These are phyloP conservation scores for Backusella sp. DNA, from an alignment of 192 early-diverging fungal genomes.

Conservation along the genomic window DNA sequence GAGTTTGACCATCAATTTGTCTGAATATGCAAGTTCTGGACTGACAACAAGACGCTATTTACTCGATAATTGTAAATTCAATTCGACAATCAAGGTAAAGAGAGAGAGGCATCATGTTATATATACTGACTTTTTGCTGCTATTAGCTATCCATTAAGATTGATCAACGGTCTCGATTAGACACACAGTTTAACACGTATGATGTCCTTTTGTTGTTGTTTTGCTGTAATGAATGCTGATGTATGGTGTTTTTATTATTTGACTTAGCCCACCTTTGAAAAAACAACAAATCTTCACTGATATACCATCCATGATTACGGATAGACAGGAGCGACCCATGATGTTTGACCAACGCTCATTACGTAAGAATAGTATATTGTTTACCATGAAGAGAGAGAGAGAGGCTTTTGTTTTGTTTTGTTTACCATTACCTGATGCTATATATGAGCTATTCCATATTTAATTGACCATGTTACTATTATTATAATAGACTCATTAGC, in stretches of 20 bases:
- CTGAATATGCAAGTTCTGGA: constrained; percentile 67
- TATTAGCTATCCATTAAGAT: constrained; percentile 35
- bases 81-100: constrained; percentile 74
- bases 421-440: background rate
- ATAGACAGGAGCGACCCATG: constrained; percentile 22
- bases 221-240: background rate
- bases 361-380: background rate
- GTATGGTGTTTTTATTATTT: background rate
- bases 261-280: constrained; percentile 34
- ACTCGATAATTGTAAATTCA: constrained; percentile 72
- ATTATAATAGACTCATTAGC: constrained; percentile 3
- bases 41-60: constrained; percentile 54
- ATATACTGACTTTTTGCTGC: background rate
- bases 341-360: constrained; percentile 5
- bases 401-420: too few relatives aligned
- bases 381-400: background rate
- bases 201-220: background rate
- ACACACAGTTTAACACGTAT: constrained; percentile 32
- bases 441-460: background rate
- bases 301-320: constrained; percentile 36
- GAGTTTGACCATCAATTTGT: constrained; percentile 70
- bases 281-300: constrained; percentile 37
- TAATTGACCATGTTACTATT: background rate
- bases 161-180: constrained; percentile 28
- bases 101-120: background rate